Base-by-base conservation (phyloP, 352 stramenopile genomes). In the Pythium monospermum region DNA sequence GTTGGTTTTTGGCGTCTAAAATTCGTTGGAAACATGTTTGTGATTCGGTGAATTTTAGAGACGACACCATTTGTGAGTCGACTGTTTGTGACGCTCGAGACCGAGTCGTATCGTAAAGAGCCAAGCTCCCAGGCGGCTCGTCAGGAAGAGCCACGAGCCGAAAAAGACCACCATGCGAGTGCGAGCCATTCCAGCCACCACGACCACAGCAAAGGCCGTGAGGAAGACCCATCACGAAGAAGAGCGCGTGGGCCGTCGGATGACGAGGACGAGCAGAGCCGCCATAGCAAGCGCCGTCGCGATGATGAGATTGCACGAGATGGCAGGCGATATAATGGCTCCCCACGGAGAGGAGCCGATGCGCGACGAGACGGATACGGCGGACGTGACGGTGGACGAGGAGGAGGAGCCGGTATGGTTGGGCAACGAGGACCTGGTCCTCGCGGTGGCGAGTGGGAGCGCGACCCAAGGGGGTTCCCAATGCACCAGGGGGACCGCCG, bases 21-120 rank as follows among this genome's bases (percentile, higher is more conserved):
- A n/a, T n/a, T n/a, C n/a, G n/a, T n/a, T n/a, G n/a, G n/a, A n/a
- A n/a, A n/a, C n/a, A n/a, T n/a, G n/a, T n/a, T n/a, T n/a, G n/a
- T n/a, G n/a, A n/a, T n/a, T n/a, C n/a, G n/a, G n/a, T n/a, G n/a
- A n/a, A n/a, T n/a, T n/a, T n/a, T 60, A 91, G 83, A 94, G 54
- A 94, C 83, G 28, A 32, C 47, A 7, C 73, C 64, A 15, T 94
- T 94, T 59, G 83, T 94, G 16, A 63, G 32, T 38, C 79, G 74
- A 25, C 58, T 94, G 35, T 92, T 94, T 55, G 71, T 70, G 28
- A 71, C 81, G 25, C 42, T 94, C 1, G 68, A 75, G 13, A 78
- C 69, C 13, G 76, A 76, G 3, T 72, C 75, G 13, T 94, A 90
- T 49, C 56, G 56, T n/a, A 53, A 49, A n/a, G 27, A 44, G 15